phyloP scores from a whole-genome alignment of 805 yeast species.

The Suhomyces vadensis region DNA sequence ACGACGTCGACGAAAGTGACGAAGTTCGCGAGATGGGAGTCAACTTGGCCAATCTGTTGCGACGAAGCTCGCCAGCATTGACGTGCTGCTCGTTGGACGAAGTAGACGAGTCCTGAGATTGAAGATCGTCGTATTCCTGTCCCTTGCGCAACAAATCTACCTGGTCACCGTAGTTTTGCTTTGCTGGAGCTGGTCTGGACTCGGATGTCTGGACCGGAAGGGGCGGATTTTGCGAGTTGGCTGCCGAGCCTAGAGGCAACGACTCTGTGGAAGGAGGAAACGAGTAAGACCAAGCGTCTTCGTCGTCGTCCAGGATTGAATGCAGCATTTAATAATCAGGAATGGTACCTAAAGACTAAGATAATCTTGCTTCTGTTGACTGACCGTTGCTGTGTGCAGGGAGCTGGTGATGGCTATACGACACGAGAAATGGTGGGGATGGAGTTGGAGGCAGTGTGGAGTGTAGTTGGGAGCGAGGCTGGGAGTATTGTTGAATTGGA shows the following conservation, averaged over 20 bases:
- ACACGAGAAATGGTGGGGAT: no score
- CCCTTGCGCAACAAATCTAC: conserved; percentile 5
- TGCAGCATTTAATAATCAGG: neutral
- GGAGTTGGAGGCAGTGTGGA: no score
- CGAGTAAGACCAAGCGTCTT: conserved; percentile 44
- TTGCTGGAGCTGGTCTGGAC: no score
- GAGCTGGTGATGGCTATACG: no score
- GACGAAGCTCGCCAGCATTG: neutral
- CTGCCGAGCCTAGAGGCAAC: conserved; percentile 17
- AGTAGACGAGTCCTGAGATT: conserved; percentile 8
- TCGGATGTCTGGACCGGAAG: no score
- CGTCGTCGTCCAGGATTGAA: conserved; percentile 26
- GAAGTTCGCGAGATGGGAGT: conserved; percentile 11
- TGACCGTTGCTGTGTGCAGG: no score
- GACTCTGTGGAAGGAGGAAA: conserved; percentile 39
- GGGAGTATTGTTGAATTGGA: no score
- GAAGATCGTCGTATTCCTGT: conserved; percentile 8
- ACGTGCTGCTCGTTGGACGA: conserved; percentile 9
- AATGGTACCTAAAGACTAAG: neutral
- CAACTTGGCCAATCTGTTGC: conserved; percentile 5
- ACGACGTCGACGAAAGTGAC: conserved; percentile 23
- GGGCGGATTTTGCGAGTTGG: neutral
- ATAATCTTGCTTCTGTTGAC: no score
- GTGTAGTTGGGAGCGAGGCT: no score
- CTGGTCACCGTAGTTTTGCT: conserved; percentile 2